phyloP scores from a whole-genome alignment of 2,329 filamentous ascomycete species.

The Penicillium sp. region DNA sequence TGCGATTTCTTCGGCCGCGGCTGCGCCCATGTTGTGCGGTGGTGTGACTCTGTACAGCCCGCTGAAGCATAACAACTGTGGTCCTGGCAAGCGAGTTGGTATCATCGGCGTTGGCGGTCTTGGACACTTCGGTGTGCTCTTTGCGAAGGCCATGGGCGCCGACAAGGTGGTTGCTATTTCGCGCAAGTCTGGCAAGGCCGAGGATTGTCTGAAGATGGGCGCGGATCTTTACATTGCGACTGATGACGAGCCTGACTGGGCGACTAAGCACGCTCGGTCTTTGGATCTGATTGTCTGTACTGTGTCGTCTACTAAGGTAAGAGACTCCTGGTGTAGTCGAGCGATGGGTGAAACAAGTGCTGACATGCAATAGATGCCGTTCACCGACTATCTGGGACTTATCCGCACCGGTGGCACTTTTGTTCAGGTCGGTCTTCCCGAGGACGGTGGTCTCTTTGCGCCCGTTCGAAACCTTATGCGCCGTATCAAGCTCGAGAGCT shows the following conservation, averaged over 20 bases:
- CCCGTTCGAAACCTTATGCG: conserved; percentile 57
- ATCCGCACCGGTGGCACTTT: conserved; percentile 59
- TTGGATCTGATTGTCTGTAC: conserved; percentile 59
- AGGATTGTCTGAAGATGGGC: conserved; percentile 55
- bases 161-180: conserved; percentile 61
- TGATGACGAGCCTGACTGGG: conserved; percentile 56
- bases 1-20: conserved; percentile 48
- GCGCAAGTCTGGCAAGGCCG: conserved; percentile 50
- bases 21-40: conserved; percentile 73
- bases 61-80: conserved; percentile 64
- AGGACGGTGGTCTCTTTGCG: conserved; percentile 54
- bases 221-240: conserved; percentile 58
- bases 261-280: conserved; percentile 45
- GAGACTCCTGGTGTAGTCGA: not conserved
- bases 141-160: conserved; percentile 68
- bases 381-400: conserved; percentile 60
- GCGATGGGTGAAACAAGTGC: not conserved
- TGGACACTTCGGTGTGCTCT: conserved; percentile 71
- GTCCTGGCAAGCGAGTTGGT: conserved; percentile 69
- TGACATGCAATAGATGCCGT: conserved; percentile 52
- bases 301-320: conserved; percentile 52
- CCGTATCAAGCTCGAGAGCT: conserved; percentile 54
- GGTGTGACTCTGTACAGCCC: conserved; percentile 74
- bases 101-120: conserved; percentile 72
- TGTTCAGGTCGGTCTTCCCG: conserved; percentile 66